Evolutionary conservation across 371 early-diverging fungal species (phyloP), one percentile per base, ranked within the genome.

Genomic region (Actinomucor elegans): DNA sequence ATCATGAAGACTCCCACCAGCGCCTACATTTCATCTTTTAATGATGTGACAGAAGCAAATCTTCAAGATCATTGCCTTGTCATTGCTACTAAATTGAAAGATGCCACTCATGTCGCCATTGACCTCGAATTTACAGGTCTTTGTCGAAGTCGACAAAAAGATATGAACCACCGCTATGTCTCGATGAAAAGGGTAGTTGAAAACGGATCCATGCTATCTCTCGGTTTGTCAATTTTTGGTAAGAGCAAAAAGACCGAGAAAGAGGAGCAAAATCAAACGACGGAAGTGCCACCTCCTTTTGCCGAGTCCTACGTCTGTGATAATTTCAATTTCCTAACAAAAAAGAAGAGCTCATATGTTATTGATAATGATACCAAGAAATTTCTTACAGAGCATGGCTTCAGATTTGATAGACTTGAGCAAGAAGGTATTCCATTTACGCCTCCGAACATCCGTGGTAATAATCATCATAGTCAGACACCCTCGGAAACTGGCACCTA

Each of bases 51-150:
- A 4, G 23, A 23, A 10, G 44, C 63, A 29, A 65, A 65, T 24
- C 34, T 74, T 32, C 20, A 21, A 8, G 27, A 23, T 8, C 37
- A 59, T 18, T 55, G 59, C 37, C 23, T 45, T 3, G 32, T 18
- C 2, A 55, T 75, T 5, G 34, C 71, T 1, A 40, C 51, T 9
- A 62, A 43, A 37, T 34, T 71, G 9, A 55, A 43, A 4, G 11
- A 63, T 3, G 88, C 90, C 5, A 61, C 73, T 20, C 91, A 86
- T 57, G 75, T 96, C 38, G 83, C 94, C 4, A 52, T 96, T 29
- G 97, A 96, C 68, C 81, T 86, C 1, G 97, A 96, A 62, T 96
- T 96, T 64, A 87, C 93, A 4, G 95, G 95, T 0, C 79, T 92
- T 3, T 86, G 88, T 15, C 56, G 57, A 11, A 51, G 52, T 8